A percentile compares a stretch with the other conserved stretches of the same genome.
Conservation (phyloP, 1,284 basidiomycete genomes). For the Trametes versicolor region DNA sequence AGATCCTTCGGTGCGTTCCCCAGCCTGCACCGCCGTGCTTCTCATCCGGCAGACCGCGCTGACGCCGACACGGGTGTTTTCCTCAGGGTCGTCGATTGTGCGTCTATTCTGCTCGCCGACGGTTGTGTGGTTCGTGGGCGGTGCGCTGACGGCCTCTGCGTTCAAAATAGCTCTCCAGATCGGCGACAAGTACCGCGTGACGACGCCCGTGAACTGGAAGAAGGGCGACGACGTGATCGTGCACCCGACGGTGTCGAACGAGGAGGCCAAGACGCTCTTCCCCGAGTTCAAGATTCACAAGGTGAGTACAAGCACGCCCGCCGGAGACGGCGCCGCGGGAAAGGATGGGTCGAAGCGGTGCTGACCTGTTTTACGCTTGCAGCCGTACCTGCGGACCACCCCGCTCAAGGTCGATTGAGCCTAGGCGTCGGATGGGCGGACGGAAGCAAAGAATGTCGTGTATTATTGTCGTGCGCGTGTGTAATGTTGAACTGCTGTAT, state of each 20-base stretch:
- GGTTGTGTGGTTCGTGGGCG: conserved; percentile 1
- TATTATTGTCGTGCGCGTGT: conserved; percentile 23
- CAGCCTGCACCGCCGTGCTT: neutral
- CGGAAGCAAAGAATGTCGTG: conserved; percentile 33
- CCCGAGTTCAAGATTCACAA: conserved; percentile 76
- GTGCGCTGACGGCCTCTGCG: conserved; percentile 15
- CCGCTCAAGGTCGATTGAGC: conserved; percentile 61
- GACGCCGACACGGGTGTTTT: conserved; percentile 5
- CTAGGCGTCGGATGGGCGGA: conserved; percentile 2
- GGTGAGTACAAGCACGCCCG: conserved; percentile 50
- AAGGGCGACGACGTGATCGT: conserved; percentile 95
- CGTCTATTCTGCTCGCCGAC: conserved; percentile 32
- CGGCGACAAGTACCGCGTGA: conserved; percentile 89
- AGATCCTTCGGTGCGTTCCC: conserved; percentile 79
- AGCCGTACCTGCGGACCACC: conserved; percentile 84
- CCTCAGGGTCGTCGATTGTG: conserved; percentile 71
- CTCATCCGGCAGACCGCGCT: conserved; percentile 26
- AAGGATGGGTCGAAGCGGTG: conserved; percentile 7
- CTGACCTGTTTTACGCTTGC: conserved; percentile 25
- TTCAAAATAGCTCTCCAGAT: conserved; percentile 79
- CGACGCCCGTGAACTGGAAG: conserved; percentile 95
- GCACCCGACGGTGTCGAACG: conserved; percentile 87
- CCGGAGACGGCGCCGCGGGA: neutral
- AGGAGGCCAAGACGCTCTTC: conserved; percentile 92
- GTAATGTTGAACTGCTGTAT: conserved; percentile 17